Evolutionary conservation across 2,329 filamentous ascomycete genomes (phyloP).

Genomic region (Gliomastix tumulicola): DNA sequence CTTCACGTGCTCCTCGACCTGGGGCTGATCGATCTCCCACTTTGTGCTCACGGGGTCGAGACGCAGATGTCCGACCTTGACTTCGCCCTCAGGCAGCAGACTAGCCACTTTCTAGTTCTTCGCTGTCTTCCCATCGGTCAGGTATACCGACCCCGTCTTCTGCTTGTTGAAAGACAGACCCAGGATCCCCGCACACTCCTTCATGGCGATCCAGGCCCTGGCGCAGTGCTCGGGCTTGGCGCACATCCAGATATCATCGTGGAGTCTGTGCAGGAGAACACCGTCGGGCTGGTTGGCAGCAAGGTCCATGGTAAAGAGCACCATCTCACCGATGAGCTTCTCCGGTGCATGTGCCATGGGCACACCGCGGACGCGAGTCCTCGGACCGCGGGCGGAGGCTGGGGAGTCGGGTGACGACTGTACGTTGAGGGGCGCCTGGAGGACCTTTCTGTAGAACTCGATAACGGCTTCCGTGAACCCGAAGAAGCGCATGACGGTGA

Average conservation of each 20-base stretch:
- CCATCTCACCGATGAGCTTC: background rate
- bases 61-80: background rate
- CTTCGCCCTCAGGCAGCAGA: background rate
- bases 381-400: background rate
- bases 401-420: background rate
- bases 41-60: conserved; percentile 20
- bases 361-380: background rate
- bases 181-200: conserved; percentile 22
- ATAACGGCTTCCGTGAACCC: conserved; percentile 33
- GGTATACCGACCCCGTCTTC: background rate
- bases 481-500: conserved; percentile 46
- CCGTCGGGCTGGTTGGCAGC: conserved; percentile 48
- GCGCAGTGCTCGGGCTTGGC: conserved; percentile 29
- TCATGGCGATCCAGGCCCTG: conserved; percentile 33
- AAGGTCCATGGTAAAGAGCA: conserved; percentile 27
- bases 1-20: conserved; percentile 44
- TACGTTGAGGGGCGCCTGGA: background rate
- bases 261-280: conserved; percentile 46
- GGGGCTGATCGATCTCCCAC: conserved; percentile 45
- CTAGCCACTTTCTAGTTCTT: background rate
- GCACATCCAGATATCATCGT: conserved; percentile 44
- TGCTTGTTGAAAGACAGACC: background rate
- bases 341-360: background rate
- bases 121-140: background rate
- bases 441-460: background rate